These are phyloP conservation scores for Aquilaria yunnanensis DNA, from an alignment of 345 rosid genomes.

Conservation along the genomic window DNA sequence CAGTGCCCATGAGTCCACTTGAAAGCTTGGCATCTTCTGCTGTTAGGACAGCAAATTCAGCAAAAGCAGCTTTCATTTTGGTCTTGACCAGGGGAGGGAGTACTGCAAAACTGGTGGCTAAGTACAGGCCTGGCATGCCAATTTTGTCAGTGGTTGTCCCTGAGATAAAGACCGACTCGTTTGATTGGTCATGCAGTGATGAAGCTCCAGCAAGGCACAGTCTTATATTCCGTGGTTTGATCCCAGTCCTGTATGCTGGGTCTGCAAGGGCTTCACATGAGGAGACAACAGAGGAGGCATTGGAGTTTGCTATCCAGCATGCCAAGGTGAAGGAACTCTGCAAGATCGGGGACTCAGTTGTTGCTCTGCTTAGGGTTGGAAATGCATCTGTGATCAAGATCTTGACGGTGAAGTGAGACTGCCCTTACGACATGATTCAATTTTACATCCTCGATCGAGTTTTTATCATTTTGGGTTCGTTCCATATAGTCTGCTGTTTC, in stretches of 20 bases:
- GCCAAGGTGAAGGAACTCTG: conserved; percentile 71
- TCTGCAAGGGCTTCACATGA: conserved; percentile 86
- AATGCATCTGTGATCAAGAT: conserved; percentile 93
- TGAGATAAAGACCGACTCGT: conserved; percentile 72
- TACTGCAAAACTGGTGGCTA: conserved; percentile 91
- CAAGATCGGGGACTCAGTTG: conserved; percentile 76
- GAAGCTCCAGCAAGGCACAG: conserved; percentile 95
- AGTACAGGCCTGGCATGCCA: conserved; percentile 92
- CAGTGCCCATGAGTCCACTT: conserved; percentile 92
- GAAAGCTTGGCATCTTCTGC: conserved; percentile 94
- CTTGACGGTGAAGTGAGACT: conserved; percentile 56
- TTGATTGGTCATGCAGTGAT: conserved; percentile 92
- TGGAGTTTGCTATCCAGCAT: conserved; percentile 64
- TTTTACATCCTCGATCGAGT: neutral
- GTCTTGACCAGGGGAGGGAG: conserved; percentile 95
- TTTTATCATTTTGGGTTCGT: conserved; percentile 1
- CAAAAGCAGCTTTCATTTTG: conserved; percentile 71
- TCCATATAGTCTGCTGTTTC: neutral
- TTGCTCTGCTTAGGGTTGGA: conserved; percentile 87
- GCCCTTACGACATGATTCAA: neutral
- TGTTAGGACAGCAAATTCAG: conserved; percentile 86
- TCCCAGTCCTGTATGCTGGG: conserved; percentile 78
- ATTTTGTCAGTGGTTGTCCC: conserved; percentile 88
- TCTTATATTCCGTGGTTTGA: conserved; percentile 77
- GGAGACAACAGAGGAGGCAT: conserved; percentile 90